Evolutionary conservation across 1,139 yeast genomes (phyloP), one percentile per base, ranked within the genome.

Genomic region (Yamadazyma buinensis): DNA sequence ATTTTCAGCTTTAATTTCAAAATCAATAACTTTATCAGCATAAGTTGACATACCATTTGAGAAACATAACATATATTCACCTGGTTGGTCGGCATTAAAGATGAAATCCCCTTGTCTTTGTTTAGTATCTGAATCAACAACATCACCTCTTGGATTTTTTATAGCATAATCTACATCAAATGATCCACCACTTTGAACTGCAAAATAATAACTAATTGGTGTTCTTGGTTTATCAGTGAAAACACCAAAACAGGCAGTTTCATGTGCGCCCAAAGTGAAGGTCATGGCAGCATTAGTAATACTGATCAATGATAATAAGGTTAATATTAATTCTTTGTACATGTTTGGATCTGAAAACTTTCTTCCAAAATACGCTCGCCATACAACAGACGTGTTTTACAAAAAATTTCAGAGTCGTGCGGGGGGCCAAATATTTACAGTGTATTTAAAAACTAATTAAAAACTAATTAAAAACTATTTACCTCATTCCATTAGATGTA

Each of bases 31-130:
- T 62, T 90, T 90, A 52, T 85, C 94, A 34, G 92, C 84, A 56
- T 79, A 83, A 3, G 95, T 82, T 7, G 95, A 81, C 87, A 84
- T 82, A 41, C 80, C 85, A 58, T 88, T 88, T 48, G 81, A 68
- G 67, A 92, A 88, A 62, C 98, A 92, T 58, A 92, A 84, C 57
- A 85, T 87, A 64, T 90, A 92, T 59, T 92, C 97, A 23, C 98
- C 98, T 26, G 63, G 59, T 29, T 56, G 48, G 29, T 76, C 78
- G 17, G 92, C 96, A 21, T 65, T 67, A 56, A 90, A 80, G 5
- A 77, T 70, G 68, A 84, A 85, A 51, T 90, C 96, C 2, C 95
- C 96, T 55, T 86, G 95, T 59, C 87, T 77, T 54, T 82, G 82
- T 49, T 80, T 80, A 35, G 70, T 66, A 37, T 83, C 85, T 24